A percentile compares a stretch with the other conserved stretches of the same genome.
Conservation (phyloP, 2,329 filamentous ascomycete genomes). For the Parastagonospora nodorum region DNA sequence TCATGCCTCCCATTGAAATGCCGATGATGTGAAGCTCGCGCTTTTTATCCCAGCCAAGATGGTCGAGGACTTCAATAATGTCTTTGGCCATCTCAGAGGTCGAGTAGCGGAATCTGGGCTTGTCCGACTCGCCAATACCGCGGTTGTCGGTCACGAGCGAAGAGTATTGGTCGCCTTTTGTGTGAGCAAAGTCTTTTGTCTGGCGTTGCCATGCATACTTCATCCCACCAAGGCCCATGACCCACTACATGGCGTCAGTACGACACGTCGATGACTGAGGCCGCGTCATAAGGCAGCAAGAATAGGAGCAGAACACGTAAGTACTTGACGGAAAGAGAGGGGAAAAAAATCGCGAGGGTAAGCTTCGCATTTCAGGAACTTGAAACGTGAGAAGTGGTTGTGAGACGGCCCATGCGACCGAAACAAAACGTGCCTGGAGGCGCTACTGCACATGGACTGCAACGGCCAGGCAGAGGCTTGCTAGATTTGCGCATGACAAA, state of each 20-base stretch:
- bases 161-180: constrained; percentile 68
- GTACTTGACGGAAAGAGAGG: not conserved
- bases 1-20: constrained; percentile 89
- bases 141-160: constrained; percentile 82
- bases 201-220: constrained; percentile 80
- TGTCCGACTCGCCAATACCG: constrained; percentile 80
- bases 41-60: constrained; percentile 69
- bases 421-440: constrained; percentile 41
- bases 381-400: constrained; percentile 32
- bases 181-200: constrained; percentile 80
- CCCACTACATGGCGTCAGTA: constrained; percentile 60
- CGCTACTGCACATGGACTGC: constrained; percentile 5
- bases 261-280: not conserved
- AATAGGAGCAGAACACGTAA: not conserved
- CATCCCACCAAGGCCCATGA: constrained; percentile 78
- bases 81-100: constrained; percentile 86
- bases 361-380: constrained; percentile 18
- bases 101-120: constrained; percentile 76
- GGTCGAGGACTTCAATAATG: constrained; percentile 69
- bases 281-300: not conserved
- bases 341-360: constrained; percentile 1
- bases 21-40: constrained; percentile 72
- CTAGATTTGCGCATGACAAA: constrained; percentile 27
- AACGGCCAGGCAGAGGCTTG: constrained; percentile 5
- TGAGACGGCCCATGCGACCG: constrained; percentile 44